Conservation (phyloP, 1,284 basidiomycete genomes). For the Cyathus pygmaeus region DNA sequence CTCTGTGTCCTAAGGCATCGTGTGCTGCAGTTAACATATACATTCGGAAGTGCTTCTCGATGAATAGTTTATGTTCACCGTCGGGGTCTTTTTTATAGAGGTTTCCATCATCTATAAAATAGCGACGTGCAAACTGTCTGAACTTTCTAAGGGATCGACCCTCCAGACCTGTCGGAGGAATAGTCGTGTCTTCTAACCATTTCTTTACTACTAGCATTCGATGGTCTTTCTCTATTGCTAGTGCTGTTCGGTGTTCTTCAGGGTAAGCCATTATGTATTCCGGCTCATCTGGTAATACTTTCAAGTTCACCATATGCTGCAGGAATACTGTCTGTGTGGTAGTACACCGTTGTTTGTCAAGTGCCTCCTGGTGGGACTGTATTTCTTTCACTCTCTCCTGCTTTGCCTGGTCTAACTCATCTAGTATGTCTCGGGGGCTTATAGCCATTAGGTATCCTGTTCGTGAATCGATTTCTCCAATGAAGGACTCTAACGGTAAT, state of each 20-base stretch:
- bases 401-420: background rate
- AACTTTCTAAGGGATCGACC: background rate
- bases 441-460: background rate
- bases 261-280: background rate
- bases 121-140: background rate
- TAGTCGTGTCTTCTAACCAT: background rate
- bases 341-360: background rate
- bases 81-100: background rate
- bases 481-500: background rate
- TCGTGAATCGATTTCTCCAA: background rate
- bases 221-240: background rate
- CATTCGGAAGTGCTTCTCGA: background rate
- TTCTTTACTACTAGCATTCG: background rate
- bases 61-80: background rate
- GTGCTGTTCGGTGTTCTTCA: background rate
- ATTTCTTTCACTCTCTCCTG: background rate
- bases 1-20: conserved; percentile 35
- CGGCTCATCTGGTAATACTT: background rate
- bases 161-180: background rate
- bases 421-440: background rate
- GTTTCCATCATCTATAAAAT: background rate
- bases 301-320: background rate
- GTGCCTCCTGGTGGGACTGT: background rate
- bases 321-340: background rate
- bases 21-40: conserved; percentile 29